Conservation (phyloP, 257 asterid species). For the Nicotiana obtusifolia region DNA sequence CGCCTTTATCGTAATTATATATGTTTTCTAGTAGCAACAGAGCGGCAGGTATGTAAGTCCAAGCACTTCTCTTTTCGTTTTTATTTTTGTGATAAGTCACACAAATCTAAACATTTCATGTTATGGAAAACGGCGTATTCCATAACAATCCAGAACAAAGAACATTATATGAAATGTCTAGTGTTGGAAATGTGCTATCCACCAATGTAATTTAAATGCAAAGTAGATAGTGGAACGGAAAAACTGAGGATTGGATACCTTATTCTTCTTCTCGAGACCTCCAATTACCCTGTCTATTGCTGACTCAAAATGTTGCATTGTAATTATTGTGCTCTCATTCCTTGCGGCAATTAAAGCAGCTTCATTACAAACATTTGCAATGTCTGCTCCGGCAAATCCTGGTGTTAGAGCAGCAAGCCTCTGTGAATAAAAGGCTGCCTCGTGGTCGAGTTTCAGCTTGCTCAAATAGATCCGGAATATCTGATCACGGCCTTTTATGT, state of each 20-base stretch:
- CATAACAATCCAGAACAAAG: not conserved
- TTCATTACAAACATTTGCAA: constrained; percentile 88
- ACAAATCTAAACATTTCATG: not conserved
- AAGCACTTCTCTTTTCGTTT: not conserved
- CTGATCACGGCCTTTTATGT: constrained; percentile 86
- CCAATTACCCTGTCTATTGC: constrained; percentile 91
- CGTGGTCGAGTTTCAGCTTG: constrained; percentile 75
- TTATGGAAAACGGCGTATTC: not conserved
- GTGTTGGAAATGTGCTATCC: not conserved
- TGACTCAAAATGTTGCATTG: constrained; percentile 77
- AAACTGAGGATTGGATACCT: constrained; percentile 32
- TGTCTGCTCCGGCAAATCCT: constrained; percentile 97
- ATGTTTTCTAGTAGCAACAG: not conserved
- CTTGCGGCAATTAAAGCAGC: constrained; percentile 94
- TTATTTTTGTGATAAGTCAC: not conserved
- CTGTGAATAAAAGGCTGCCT: constrained; percentile 63
- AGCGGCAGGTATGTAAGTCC: not conserved
- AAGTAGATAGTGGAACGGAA: not conserved
- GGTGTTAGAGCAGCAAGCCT: constrained; percentile 95
- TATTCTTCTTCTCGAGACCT: constrained; percentile 87
- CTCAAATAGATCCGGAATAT: constrained; percentile 65
- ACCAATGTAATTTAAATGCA: not conserved
- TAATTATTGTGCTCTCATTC: constrained; percentile 41
- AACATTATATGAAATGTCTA: not conserved
- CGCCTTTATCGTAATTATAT: not conserved